Base-by-base conservation (phyloP, 2,329 filamentous ascomycete genomes). In the Venturia oleaginea region DNA sequence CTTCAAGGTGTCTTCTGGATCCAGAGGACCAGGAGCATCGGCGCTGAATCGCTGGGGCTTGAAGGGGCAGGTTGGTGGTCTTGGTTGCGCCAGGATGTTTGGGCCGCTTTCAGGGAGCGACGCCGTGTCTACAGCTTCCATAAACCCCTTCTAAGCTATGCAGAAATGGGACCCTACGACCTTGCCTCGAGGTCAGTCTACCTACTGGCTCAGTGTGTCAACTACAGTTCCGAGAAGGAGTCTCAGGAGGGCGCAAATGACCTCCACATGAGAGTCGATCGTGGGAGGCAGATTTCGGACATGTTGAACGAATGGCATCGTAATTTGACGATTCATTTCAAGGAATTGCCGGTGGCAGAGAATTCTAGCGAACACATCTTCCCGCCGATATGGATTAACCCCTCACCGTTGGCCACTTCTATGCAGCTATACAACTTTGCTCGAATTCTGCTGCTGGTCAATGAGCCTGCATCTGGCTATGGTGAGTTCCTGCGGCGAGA, bases 1-100 rank as follows among this genome's bases (percentile, higher is more conserved):
- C 75, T 87, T 0, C 83, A 86, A 69, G 85, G 85, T 0, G 83
- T 86, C 0, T 88, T 87, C 67, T 86, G 84, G 82, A 87, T 87
- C 19, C 81, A 86, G 65, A 75, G 84, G n/a, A 84, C 81, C 0
- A 83, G 85, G 62, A 78, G 85, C 59, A 84, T 85, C 55, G 79
- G 87, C 64, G 85, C 84, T 1, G 83, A 83, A 61, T 81, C 79
- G 0, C 80, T 81, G 0, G 83, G 84, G 0, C 74, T 87, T 0
- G 77, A 81, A 51, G 80, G 82, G 67, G 81, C 84, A 0, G 82
- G 84, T 0, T 87, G 85, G 85, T 88, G 85, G 85, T 80, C 81
- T 0, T 88, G 85, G 85, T 74, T 87, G 3, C 76, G 83, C n/a
- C 85, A 88, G 69, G 85, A 88, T 69, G 78, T 85, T 0, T 87